Percentiles rank a stretch among this genome's conserved stretches.
These are phyloP conservation scores for Ophiostoma sp. DNA, from an alignment of 2,329 filamentous ascomycete genomes.

Conservation along the genomic window DNA sequence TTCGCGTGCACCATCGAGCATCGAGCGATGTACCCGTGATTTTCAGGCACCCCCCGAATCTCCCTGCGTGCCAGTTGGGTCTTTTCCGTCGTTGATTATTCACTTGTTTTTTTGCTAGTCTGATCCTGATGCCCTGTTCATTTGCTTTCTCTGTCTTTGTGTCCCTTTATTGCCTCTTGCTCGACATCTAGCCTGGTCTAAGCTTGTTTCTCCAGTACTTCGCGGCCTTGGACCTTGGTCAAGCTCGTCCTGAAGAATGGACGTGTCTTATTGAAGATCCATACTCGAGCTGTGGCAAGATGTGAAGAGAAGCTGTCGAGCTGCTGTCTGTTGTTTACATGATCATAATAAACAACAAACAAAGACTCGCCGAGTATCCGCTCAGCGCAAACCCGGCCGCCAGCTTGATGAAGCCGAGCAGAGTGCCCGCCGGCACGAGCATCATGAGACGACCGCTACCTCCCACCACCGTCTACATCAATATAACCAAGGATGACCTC, in stretches of 20 bases:
- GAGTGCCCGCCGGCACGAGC: background rate
- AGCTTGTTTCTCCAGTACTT: constrained; percentile 6
- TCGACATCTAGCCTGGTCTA: background rate
- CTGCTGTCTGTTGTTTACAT: constrained; percentile 2
- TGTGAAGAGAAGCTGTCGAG: background rate
- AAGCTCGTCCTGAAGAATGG: constrained; percentile 20
- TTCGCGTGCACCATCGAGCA: background rate
- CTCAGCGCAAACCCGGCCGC: background rate
- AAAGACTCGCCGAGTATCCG: background rate
- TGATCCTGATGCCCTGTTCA: background rate
- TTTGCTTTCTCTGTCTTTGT: constrained; percentile 4
- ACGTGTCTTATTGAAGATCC: constrained; percentile 17
- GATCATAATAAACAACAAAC: background rate
- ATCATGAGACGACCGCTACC: background rate
- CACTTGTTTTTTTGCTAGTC: background rate
- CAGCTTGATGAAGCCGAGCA: background rate
- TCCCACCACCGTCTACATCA: background rate
- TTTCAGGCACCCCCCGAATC: constrained; percentile 18
- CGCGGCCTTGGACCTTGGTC: background rate
- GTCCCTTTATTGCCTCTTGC: background rate
- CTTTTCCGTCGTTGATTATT: background rate
- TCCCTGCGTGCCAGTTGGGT: constrained; percentile 26
- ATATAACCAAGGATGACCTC: background rate
- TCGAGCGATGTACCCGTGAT: background rate
- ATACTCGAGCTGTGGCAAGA: constrained; percentile 4